Evolutionary conservation across 1,284 basidiomycete genomes (phyloP).

Genomic region (Waitea zeae): DNA sequence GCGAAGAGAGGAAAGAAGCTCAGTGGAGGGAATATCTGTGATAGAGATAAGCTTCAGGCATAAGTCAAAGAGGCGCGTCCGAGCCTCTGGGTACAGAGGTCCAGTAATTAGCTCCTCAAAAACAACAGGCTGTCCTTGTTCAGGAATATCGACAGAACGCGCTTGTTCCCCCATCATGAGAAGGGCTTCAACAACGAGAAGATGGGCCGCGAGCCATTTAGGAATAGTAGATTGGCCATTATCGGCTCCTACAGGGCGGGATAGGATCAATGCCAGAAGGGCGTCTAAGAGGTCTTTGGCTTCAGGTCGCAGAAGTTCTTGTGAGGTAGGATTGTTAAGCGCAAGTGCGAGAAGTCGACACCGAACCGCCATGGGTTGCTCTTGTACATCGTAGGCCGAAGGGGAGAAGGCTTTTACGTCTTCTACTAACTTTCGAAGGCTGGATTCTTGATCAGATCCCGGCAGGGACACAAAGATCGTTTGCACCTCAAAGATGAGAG

Average conservation of each 20-base stretch:
- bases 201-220: slow-evolving; percentile 71
- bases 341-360: slow-evolving; percentile 79
- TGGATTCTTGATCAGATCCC: slow-evolving; percentile 40
- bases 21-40: slow-evolving; percentile 51
- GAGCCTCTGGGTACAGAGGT: slow-evolving; percentile 43
- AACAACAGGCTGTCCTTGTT: slow-evolving; percentile 46
- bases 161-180: slow-evolving; percentile 65
- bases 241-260: slow-evolving; percentile 31
- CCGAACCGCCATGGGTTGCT: slow-evolving; percentile 64
- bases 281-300: slow-evolving; percentile 39
- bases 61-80: slow-evolving; percentile 52
- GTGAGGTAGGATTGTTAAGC: slow-evolving; percentile 50
- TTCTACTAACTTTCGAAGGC: slow-evolving; percentile 48
- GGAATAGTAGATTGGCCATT: slow-evolving; percentile 37
- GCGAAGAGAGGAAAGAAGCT: slow-evolving; percentile 64
- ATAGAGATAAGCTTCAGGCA: slow-evolving; percentile 50
- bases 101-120: slow-evolving; percentile 34
- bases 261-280: slow-evolving; percentile 45
- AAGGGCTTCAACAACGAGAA: slow-evolving; percentile 72
- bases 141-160: slow-evolving; percentile 38
- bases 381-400: slow-evolving; percentile 42
- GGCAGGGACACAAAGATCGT: slow-evolving; percentile 55
- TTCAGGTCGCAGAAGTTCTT: slow-evolving; percentile 28
- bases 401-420: slow-evolving; percentile 58
- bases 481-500: slow-evolving; percentile 82